Conservation (phyloP, 768 basidiomycete species). For the Jaapia argillacea region DNA sequence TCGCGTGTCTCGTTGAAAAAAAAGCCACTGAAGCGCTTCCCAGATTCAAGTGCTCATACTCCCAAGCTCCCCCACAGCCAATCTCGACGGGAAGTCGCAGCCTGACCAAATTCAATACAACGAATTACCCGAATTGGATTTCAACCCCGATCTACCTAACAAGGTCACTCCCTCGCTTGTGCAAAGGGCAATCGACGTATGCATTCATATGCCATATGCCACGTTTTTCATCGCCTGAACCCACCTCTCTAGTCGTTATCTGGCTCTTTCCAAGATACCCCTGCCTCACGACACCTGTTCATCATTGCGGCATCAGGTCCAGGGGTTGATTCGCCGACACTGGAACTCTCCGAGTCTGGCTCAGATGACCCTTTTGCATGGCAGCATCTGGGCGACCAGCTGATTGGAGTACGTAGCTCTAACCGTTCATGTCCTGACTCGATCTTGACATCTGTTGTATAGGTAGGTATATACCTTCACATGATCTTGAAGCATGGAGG, state of each 20-base stretch:
- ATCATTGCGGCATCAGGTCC: constrained; percentile 13
- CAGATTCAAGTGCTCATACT: constrained; percentile 18
- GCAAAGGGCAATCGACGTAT: not conserved
- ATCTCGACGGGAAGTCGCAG: not conserved
- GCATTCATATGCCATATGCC: not conserved
- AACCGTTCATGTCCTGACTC: too few relatives aligned
- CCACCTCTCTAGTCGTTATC: not conserved
- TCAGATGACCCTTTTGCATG: too few relatives aligned
- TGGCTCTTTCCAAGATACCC: not conserved
- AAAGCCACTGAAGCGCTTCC: constrained; percentile 3
- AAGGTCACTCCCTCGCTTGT: not conserved
- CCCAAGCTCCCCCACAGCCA: constrained; percentile 4
- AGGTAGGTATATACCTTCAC: constrained; percentile 51
- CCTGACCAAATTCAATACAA: not conserved
- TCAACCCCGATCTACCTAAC: not conserved
- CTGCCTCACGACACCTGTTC: not conserved
- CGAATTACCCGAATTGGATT: not conserved
- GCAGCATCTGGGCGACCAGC: too few relatives aligned
- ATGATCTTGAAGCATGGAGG: constrained; percentile 40
- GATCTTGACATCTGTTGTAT: constrained; percentile 7
- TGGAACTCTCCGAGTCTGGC: constrained; percentile 28
- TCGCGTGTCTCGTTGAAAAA: constrained; percentile 3
- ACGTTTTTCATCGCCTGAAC: too few relatives aligned
- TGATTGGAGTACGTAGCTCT: too few relatives aligned
- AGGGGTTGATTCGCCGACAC: constrained; percentile 28